Evolutionary conservation across 306 rosid species (phyloP), one percentile per base, ranked within the genome.

Genomic region (Astragalus glycyphyllos): DNA sequence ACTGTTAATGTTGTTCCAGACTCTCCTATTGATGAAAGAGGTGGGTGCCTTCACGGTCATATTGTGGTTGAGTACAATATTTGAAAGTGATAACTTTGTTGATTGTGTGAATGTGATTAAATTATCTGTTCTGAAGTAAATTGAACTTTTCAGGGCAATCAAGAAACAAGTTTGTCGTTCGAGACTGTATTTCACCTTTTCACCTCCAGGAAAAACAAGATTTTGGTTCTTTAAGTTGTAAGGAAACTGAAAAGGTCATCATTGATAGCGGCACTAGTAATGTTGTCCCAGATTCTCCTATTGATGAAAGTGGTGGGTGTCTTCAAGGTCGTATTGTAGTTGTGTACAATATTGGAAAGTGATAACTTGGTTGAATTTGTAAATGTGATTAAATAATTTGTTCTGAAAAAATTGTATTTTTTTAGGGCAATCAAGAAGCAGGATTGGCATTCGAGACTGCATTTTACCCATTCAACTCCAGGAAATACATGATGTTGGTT

Each of bases 1-100:
- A 41, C 40, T 44, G 10, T 49, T 68, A 76, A 75, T 79, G 72
- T 93, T 77, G 98, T 93, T 81, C 97, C 98, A 23, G 97, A 93
- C 87, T 90, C 98, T 77, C 98, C 98, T 41, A 58, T 76, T 38
- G 79, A 75, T 59, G 79, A 74, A 50, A 75, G 85, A 74, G 92
- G 79, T 76, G 74, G 14, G 69, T 79, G 57, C 7, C 68, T 54
- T 59, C 64, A 29, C 44, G 73, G 72, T 79, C 70, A 56, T 41
- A 46, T 55, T 70, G n/a, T 81, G 16, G 32, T 59, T 69, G 48
- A 68, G 47, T 44, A 17, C 76, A 38, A 55, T 65, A 29, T 56
- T 79, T 46, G 17, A 50, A 42, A 55, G 58, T 69, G 65, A 72
- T 60, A 58, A 37, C 41, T 35, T 35, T 35, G 40, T 35, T 35